Base-by-base conservation (phyloP, 2,329 filamentous ascomycete species). In the Diplodia corticola region DNA sequence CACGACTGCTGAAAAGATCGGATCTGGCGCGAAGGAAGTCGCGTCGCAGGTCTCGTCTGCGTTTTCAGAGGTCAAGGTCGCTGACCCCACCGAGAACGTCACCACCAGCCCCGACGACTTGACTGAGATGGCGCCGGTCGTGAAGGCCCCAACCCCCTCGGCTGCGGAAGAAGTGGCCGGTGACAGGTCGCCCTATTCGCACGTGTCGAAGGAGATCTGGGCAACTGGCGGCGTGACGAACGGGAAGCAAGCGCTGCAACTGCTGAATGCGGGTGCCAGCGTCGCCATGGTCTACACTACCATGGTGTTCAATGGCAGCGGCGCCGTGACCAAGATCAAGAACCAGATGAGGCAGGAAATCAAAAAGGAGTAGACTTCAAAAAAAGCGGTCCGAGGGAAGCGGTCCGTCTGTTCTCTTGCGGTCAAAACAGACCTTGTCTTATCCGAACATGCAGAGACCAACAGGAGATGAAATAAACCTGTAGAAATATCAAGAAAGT, bases 241-340 rank as follows among this genome's bases (percentile, higher is more conserved):
- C 70, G 95, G 95, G 4, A 85, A 90, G 69, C 90, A 98, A 79
- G 96, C 92, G 9, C 81, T 91, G 15, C 84, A 91, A 79, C 87
- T 94, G 6, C 83, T 98, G 57, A 91, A 96, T 70, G 93, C 93
- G 0, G 95, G 95, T 9, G 95, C 95, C 0, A 94, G 90, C 71
- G 89, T 96, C 15, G 93, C 92, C 2, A 95, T 96, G 88, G 84
- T 97, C 63, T 98, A 98, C 77, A 99, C 95, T 0, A 90, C 86
- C 4, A 77, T 91, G 71, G 84, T 87, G 57, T 89, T 88, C 71
- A 85, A 86, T 17, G 87, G 87, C 50, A 79, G 82, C 2, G 86
- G 86, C n/a, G 88, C 86, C 0, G 83, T 89, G 35, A 87, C 77
- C 28, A 76, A 78, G 67, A 83, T 84, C 63, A 84, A 84, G 74